Conservation (phyloP, 768 basidiomycete species). For the Leccinum obscurum region DNA sequence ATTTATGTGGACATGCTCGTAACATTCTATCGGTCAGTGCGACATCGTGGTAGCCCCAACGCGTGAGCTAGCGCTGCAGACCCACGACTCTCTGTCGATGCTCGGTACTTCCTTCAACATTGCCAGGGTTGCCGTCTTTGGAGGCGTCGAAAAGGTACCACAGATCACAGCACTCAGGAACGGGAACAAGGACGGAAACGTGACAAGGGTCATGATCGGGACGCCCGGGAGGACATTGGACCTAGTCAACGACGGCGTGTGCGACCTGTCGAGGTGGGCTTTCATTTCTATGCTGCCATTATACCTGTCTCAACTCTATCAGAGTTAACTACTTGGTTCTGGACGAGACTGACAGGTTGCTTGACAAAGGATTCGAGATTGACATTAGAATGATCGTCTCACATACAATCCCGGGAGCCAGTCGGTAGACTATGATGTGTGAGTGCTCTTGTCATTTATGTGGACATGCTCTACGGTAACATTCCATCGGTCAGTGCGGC, state of each 20-base stretch:
- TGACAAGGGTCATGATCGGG: conserved; percentile 83
- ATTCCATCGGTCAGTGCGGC: conserved; percentile 82
- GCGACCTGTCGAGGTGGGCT: conserved; percentile 75
- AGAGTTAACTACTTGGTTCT: conserved; percentile 91
- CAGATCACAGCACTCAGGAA: conserved; percentile 73
- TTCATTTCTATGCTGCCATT: not conserved
- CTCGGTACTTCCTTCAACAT: conserved; percentile 77
- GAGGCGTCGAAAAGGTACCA: conserved; percentile 88
- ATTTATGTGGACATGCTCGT: not conserved
- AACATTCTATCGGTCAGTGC: conserved; percentile 72
- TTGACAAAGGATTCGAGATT: conserved; percentile 98
- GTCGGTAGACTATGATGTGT: conserved; percentile 95
- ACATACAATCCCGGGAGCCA: conserved; percentile 44
- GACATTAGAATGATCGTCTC: conserved; percentile 78
- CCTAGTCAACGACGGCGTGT: conserved; percentile 79
- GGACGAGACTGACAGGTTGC: conserved; percentile 98
- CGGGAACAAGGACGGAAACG: conserved; percentile 46
- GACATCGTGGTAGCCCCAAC: conserved; percentile 94
- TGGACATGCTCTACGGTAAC: not conserved
- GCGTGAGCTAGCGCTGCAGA: conserved; percentile 94
- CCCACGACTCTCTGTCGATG: conserved; percentile 75
- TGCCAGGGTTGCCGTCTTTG: conserved; percentile 85
- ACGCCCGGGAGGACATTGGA: conserved; percentile 95
- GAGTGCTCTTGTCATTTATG: conserved; percentile 32
- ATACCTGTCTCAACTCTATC: not conserved